A percentile compares a stretch with the other conserved stretches of the same genome.
phyloP scores from a whole-genome alignment of 352 stramenopile species.

The Pythium oligandrum region DNA sequence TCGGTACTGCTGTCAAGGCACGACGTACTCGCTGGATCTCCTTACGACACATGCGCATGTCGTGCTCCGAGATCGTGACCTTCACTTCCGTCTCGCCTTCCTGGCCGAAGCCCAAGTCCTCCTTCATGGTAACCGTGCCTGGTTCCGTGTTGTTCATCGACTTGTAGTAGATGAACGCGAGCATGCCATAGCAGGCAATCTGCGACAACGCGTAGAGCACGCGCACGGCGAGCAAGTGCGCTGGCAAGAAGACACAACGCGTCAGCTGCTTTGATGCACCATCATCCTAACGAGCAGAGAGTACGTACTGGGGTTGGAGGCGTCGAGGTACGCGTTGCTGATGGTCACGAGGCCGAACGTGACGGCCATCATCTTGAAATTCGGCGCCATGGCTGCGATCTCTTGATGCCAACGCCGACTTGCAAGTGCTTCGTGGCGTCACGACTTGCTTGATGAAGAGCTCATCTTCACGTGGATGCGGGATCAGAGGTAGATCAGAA shows the following conservation, averaged over 20 bases:
- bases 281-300: background rate
- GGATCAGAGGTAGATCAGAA: no score
- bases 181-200: slow-evolving; percentile 51
- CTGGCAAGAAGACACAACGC: slow-evolving; percentile 19
- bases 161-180: slow-evolving; percentile 62
- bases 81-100: slow-evolving; percentile 71
- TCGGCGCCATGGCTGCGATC: slow-evolving; percentile 48
- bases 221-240: slow-evolving; percentile 49
- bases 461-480: no score
- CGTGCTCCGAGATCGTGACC: slow-evolving; percentile 78
- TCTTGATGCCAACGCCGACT: no score
- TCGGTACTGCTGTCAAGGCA: background rate
- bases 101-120: slow-evolving; percentile 75
- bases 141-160: slow-evolving; percentile 76
- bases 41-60: slow-evolving; percentile 66
- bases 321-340: slow-evolving; percentile 66
- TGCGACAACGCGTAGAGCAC: slow-evolving; percentile 60
- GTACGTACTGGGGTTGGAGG: slow-evolving; percentile 46
- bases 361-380: slow-evolving; percentile 77
- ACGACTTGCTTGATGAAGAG: no score
- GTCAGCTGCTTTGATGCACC: background rate
- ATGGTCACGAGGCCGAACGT: slow-evolving; percentile 54
- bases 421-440: no score
- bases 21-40: slow-evolving; percentile 62
- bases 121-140: slow-evolving; percentile 65